Percentiles rank a stretch among this genome's conserved stretches.
Evolutionary conservation across 805 yeast species (phyloP).

Genomic region (Candida ficus): DNA sequence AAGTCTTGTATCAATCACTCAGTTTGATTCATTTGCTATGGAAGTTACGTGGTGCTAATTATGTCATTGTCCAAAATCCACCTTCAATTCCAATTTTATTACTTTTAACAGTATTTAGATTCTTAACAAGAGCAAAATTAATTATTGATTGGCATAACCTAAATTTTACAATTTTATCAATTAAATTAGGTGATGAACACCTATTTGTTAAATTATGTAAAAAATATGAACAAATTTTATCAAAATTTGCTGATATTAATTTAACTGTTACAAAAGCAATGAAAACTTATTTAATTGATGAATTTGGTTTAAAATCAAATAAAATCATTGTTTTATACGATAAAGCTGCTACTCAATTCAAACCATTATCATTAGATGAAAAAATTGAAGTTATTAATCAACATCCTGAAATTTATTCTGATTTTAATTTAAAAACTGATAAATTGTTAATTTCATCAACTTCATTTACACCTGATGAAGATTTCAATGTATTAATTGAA

Average conservation of each 20-base stretch:
- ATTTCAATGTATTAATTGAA: slow-evolving; percentile 61
- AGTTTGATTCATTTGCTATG: slow-evolving; percentile 45
- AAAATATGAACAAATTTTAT: slow-evolving; percentile 58
- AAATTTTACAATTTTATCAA: slow-evolving; percentile 74
- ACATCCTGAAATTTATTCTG: slow-evolving; percentile 30
- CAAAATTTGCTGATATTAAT: slow-evolving; percentile 62
- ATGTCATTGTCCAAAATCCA: slow-evolving; percentile 81
- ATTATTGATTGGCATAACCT: slow-evolving; percentile 96
- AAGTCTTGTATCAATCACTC: slow-evolving; percentile 53
- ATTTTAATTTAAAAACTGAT: slow-evolving; percentile 35
- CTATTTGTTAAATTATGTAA: slow-evolving; percentile 58
- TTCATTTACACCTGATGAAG: slow-evolving; percentile 95
- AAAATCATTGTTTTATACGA: slow-evolving; percentile 71
- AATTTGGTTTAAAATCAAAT: slow-evolving; percentile 46
- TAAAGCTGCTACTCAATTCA: slow-evolving; percentile 70
- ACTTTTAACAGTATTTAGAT: slow-evolving; percentile 50
- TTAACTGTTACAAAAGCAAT: slow-evolving; percentile 76
- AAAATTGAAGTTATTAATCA: slow-evolving; percentile 29
- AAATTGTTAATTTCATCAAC: slow-evolving; percentile 82
- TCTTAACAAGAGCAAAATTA: slow-evolving; percentile 51
- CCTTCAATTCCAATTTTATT: slow-evolving; percentile 84
- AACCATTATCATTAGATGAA: slow-evolving; percentile 37
- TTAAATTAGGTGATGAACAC: slow-evolving; percentile 50
- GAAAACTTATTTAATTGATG: slow-evolving; percentile 52
- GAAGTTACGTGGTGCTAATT: slow-evolving; percentile 56